These are phyloP conservation scores for Blastocladiella britannica DNA, from an alignment of 192 early-diverging fungal genomes.

Conservation along the genomic window DNA sequence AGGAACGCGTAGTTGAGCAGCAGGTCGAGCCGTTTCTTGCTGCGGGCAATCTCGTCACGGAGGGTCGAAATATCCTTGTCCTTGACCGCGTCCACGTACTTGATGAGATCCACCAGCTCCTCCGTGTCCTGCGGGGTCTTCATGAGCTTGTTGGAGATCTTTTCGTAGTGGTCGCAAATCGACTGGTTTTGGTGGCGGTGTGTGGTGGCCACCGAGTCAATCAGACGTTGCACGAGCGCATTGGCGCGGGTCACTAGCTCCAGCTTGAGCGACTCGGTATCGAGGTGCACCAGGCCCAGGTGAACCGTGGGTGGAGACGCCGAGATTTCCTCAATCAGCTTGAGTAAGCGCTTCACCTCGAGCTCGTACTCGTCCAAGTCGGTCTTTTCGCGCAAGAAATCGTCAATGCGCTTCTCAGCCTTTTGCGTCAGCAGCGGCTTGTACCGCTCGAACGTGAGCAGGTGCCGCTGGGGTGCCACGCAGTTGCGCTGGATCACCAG, in stretches of 20 bases:
- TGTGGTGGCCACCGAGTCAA: conserved; percentile 37
- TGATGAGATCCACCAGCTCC: conserved; percentile 20
- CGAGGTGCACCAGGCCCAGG: conserved; percentile 34
- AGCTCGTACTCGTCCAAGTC: conserved; percentile 36
- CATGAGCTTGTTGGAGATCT: conserved; percentile 13
- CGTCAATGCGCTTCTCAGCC: conserved; percentile 41
- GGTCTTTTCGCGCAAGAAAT: conserved; percentile 40
- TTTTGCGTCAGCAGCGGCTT: conserved; percentile 34
- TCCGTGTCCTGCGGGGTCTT: conserved; percentile 8
- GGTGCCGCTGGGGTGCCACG: conserved; percentile 15
- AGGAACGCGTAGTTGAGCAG: conserved; percentile 34
- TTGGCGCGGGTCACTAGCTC: conserved; percentile 35
- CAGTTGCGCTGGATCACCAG: conserved; percentile 10
- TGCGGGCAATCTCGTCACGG: conserved; percentile 24
- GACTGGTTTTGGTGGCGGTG: conserved; percentile 29
- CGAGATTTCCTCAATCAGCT: conserved; percentile 30
- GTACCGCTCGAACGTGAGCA: conserved; percentile 13
- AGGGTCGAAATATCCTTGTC: conserved; percentile 13
- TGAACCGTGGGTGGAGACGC: conserved; percentile 25
- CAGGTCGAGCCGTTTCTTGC: conserved; percentile 20
- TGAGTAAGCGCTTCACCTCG: conserved; percentile 41
- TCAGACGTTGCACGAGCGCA: conserved; percentile 28
- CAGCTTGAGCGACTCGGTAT: conserved; percentile 32
- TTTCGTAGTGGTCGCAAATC: conserved; percentile 40
- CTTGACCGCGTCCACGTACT: conserved; percentile 15